Evolutionary conservation across 257 asterid genomes (phyloP).

Genomic region (Solanum corneliomulleri): DNA sequence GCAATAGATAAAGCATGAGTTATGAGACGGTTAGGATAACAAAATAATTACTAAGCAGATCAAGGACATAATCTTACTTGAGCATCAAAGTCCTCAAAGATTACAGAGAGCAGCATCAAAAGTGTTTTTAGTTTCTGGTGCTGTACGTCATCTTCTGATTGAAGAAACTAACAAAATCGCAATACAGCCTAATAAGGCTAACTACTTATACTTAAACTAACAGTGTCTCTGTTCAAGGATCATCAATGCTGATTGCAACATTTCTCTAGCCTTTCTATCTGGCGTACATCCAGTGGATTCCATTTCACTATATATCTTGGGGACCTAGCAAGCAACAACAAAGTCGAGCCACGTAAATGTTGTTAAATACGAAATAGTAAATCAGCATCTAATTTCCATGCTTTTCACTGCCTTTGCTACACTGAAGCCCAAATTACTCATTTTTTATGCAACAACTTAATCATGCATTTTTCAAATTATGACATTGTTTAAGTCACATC

Average conservation of each 20-base stretch:
- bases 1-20: not conserved
- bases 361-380: not conserved
- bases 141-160: not conserved
- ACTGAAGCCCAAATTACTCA: not conserved
- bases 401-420: not conserved
- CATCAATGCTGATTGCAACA: constrained; percentile 53
- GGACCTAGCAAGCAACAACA: constrained; percentile 36
- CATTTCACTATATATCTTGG: constrained; percentile 72
- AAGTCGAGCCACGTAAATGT: not conserved
- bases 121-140: not conserved
- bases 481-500: not conserved
- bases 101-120: not conserved
- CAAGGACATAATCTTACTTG: not conserved
- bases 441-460: not conserved
- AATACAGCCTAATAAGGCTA: not conserved
- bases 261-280: constrained; percentile 80
- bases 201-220: not conserved
- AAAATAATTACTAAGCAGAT: not conserved
- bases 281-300: constrained; percentile 85
- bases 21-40: not conserved
- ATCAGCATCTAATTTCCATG: not conserved
- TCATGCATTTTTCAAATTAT: not conserved
- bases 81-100: not conserved
- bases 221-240: constrained; percentile 41
- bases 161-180: not conserved